These are phyloP conservation scores for Sphagnum tenellum DNA, from an alignment of 225 moss, liverwort and hornwort genomes.

Conservation along the genomic window DNA sequence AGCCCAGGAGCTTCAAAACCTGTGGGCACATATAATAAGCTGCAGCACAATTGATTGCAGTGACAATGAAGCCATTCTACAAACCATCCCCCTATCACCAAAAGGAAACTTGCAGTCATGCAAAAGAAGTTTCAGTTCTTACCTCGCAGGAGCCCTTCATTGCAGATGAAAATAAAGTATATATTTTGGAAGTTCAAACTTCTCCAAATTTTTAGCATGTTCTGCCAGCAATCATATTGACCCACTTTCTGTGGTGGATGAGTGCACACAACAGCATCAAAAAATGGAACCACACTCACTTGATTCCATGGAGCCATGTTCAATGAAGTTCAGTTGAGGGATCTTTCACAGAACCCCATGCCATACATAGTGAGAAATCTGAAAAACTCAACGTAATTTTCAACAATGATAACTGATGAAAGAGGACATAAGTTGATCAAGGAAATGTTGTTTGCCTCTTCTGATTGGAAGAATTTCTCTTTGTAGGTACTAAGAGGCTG, in stretches of 20 bases:
- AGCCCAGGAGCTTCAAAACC: slow-evolving; percentile 38
- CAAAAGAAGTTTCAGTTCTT: slow-evolving; percentile 63
- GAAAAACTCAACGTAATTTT: no score
- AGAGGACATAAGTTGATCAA: no score
- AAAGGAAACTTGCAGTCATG: slow-evolving; percentile 55
- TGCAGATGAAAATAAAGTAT: slow-evolving; percentile 34
- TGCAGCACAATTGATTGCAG: slow-evolving; percentile 38
- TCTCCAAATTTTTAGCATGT: background rate
- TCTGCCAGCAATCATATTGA: no score
- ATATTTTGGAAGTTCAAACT: slow-evolving; percentile 6
- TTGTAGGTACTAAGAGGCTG: slow-evolving; percentile 25
- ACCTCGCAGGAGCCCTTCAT: slow-evolving; percentile 19
- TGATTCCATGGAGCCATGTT: no score
- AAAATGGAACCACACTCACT: background rate
- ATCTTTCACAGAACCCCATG: no score
- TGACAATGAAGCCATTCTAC: slow-evolving; percentile 46
- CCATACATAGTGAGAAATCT: no score
- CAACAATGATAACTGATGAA: no score
- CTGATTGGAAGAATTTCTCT: background rate
- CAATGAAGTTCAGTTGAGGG: no score
- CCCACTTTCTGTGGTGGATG: no score
- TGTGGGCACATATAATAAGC: slow-evolving; percentile 43
- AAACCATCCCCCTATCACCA: slow-evolving; percentile 41
- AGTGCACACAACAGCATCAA: no score
- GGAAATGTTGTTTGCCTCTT: no score